These are phyloP conservation scores for Wickerhamomyces alni DNA, from an alignment of 805 yeast species.

Conservation along the genomic window DNA sequence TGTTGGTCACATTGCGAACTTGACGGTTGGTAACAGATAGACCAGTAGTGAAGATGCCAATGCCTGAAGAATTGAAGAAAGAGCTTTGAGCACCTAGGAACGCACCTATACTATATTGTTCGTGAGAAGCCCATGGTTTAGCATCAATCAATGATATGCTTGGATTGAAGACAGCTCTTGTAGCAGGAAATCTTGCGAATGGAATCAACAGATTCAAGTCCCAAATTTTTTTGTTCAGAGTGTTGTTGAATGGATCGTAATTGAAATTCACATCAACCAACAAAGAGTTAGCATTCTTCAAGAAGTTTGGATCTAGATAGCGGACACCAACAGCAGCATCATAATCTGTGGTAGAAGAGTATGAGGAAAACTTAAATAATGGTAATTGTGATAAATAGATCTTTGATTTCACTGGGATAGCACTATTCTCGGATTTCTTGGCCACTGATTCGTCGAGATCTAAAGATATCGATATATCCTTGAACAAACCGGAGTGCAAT, in stretches of 20 bases:
- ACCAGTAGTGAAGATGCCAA: constrained; percentile 39
- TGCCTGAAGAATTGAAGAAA: constrained; percentile 15
- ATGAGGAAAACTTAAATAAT: constrained; percentile 24
- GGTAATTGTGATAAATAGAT: constrained; percentile 34
- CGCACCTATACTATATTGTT: constrained; percentile 41
- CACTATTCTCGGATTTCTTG: constrained; percentile 6
- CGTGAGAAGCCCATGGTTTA: constrained; percentile 43
- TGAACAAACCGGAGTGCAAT: constrained; percentile 39
- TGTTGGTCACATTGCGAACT: constrained; percentile 44
- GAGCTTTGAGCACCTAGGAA: constrained; percentile 40
- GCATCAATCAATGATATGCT: constrained; percentile 42
- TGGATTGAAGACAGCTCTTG: constrained; percentile 42
- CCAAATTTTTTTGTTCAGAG: constrained; percentile 40
- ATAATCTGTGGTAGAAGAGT: constrained; percentile 29
- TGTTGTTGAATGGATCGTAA: constrained; percentile 41
- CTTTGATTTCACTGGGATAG: constrained; percentile 40
- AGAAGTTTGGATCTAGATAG: constrained; percentile 38
- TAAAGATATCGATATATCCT: constrained; percentile 32
- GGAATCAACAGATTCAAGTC: constrained; percentile 44
- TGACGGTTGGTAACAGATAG: constrained; percentile 54
- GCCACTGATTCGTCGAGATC: constrained; percentile 29
- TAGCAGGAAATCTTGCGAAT: constrained; percentile 35
- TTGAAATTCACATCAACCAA: constrained; percentile 39
- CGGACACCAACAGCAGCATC: constrained; percentile 29
- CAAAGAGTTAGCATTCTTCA: constrained; percentile 55